A percentile compares a stretch with the other conserved stretches of the same genome.
phyloP scores from a whole-genome alignment of 2,329 filamentous ascomycete species.

The Monosporascus sp. region DNA sequence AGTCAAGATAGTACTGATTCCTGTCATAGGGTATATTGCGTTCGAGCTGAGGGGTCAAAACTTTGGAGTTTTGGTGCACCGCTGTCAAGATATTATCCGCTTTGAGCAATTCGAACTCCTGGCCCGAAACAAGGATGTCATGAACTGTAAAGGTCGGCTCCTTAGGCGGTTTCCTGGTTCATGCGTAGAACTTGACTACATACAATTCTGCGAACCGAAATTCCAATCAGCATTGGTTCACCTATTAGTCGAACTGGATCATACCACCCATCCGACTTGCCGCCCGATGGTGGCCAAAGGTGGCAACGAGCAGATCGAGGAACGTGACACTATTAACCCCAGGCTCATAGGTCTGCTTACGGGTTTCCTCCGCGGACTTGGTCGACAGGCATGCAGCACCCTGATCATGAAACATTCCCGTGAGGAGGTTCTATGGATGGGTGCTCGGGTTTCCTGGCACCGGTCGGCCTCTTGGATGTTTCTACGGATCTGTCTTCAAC shows the following conservation, averaged over 20 bases:
- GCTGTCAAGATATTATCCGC: not conserved
- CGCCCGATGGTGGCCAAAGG: not conserved
- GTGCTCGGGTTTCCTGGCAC: not conserved
- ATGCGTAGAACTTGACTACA: not conserved
- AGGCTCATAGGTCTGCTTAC: not conserved
- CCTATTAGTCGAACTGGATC: not conserved
- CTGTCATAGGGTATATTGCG: not conserved
- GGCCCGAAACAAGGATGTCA: not conserved
- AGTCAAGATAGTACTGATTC: not conserved
- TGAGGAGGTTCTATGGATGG: not conserved
- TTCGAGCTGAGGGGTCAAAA: slow-evolving; percentile 2
- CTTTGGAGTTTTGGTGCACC: slow-evolving; percentile 1
- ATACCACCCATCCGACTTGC: not conserved
- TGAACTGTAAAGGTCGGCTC: slow-evolving; percentile 1
- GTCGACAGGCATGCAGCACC: not conserved
- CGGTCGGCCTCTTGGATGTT: slow-evolving; percentile 2
- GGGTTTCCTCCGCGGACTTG: slow-evolving; percentile 1
- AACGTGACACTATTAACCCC: not conserved
- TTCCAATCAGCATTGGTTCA: not conserved
- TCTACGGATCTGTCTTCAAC: not conserved
- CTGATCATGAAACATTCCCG: slow-evolving; percentile 1
- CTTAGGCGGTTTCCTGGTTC: not conserved
- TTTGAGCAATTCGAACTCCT: slow-evolving; percentile 3
- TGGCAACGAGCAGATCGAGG: not conserved
- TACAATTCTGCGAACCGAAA: not conserved